phyloP scores from a whole-genome alignment of 73 alveolate species.

The Paramecium tetraurelia region DNA sequence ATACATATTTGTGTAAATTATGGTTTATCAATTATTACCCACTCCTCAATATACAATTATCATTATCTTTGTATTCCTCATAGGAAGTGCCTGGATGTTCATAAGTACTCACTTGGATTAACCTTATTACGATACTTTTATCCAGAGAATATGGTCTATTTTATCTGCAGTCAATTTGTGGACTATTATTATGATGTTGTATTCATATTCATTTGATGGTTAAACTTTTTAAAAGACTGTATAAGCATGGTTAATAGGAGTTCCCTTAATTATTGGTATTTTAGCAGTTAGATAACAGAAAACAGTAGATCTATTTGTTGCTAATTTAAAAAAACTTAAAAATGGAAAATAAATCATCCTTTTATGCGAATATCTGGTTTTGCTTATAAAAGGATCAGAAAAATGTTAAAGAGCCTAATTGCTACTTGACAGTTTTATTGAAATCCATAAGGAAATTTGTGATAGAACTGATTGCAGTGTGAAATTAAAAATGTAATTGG shows the following conservation, averaged over 20 bases:
- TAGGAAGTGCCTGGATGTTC: neutral
- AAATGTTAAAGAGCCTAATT: neutral
- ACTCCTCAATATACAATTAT: neutral
- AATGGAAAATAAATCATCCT: neutral
- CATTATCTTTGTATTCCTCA: neutral
- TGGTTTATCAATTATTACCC: neutral
- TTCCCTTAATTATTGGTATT: constrained; percentile 30
- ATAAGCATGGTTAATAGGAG: constrained; percentile 51
- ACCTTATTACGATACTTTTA: neutral
- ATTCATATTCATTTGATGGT: constrained; percentile 33
- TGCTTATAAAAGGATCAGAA: neutral
- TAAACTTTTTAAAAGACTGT: constrained; percentile 18
- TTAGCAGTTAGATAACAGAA: neutral
- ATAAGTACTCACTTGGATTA: neutral
- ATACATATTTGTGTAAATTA: neutral
- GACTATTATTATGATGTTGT: constrained; percentile 49
- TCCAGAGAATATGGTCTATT: neutral
- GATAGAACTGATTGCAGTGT: neutral
- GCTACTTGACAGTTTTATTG: constrained; percentile 10
- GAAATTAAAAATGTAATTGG: neutral
- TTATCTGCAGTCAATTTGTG: neutral
- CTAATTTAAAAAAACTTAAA: constrained; percentile 5
- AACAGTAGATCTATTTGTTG: constrained; percentile 16
- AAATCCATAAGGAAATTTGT: constrained; percentile 31
- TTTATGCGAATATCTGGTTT: neutral